phyloP scores from a whole-genome alignment of 192 early-diverging fungal genomes.

The Podila clonocystis region DNA sequence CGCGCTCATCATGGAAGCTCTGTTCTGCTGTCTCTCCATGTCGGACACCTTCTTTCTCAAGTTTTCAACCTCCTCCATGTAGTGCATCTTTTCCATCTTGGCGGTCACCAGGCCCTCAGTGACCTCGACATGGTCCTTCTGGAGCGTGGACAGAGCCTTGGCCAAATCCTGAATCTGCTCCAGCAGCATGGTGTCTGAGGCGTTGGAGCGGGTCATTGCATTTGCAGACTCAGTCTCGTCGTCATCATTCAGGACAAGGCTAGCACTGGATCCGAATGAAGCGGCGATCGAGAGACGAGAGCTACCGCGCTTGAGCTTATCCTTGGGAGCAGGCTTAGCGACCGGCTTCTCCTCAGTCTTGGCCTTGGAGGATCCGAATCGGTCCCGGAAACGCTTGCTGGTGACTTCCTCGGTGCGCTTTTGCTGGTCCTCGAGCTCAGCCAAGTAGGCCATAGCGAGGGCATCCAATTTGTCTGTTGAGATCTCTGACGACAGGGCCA shows the following conservation, averaged over 20 bases:
- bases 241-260: constrained; percentile 6
- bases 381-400: constrained; percentile 57
- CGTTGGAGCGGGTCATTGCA: not conserved
- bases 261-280: constrained; percentile 31
- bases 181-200: constrained; percentile 52
- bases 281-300: constrained; percentile 46
- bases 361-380: constrained; percentile 39
- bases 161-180: constrained; percentile 74
- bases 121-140: constrained; percentile 74
- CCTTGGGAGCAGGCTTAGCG: constrained; percentile 8
- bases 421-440: constrained; percentile 62
- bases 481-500: constrained; percentile 74
- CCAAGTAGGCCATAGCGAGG: constrained; percentile 68
- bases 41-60: constrained; percentile 57
- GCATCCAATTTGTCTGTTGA: constrained; percentile 78
- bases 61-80: constrained; percentile 59
- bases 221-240: constrained; percentile 13
- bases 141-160: constrained; percentile 68
- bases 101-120: constrained; percentile 67
- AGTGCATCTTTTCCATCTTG: constrained; percentile 65
- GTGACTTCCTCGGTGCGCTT: constrained; percentile 60
- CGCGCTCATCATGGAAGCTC: constrained; percentile 48
- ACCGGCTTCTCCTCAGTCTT: constrained; percentile 25
- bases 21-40: constrained; percentile 60
- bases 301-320: constrained; percentile 27